A percentile compares a stretch with the other conserved stretches of the same genome.
phyloP scores from a whole-genome alignment of 768 basidiomycete genomes.

The Tremella yokohamensis region DNA sequence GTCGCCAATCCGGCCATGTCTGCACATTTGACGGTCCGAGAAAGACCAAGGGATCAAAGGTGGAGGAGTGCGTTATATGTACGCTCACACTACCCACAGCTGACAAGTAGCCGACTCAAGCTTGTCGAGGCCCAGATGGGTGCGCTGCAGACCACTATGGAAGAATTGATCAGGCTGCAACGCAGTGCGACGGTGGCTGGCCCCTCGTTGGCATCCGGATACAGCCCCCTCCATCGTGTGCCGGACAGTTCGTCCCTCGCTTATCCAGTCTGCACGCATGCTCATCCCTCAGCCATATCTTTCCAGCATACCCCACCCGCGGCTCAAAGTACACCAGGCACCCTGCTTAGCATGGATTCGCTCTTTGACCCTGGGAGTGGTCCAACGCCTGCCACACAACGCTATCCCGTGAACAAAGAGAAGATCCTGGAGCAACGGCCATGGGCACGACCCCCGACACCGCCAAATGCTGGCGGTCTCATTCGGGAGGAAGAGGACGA shows the following conservation, averaged over 20 bases:
- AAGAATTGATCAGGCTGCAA: slow-evolving; percentile 36
- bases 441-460: slow-evolving; percentile 2
- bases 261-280: background rate
- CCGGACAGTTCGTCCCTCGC: background rate
- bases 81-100: too few species aligned
- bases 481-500: slow-evolving; percentile 30
- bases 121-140: slow-evolving; percentile 42
- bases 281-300: background rate
- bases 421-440: background rate
- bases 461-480: background rate
- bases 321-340: slow-evolving; percentile 1
- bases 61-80: slow-evolving; percentile 38
- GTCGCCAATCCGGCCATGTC: slow-evolving; percentile 30
- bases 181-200: slow-evolving; percentile 9
- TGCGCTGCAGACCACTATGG: slow-evolving; percentile 29
- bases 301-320: background rate
- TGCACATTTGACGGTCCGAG: slow-evolving; percentile 44
- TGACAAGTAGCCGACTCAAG: slow-evolving; percentile 29
- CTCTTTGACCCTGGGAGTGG: background rate
- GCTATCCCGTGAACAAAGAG: background rate
- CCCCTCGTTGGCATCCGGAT: too few species aligned
- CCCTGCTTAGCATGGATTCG: slow-evolving; percentile 8
- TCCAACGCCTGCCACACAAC: background rate
- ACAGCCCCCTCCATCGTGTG: background rate
- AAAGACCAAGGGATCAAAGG: slow-evolving; percentile 38